These are phyloP conservation scores for Skeletonema marinoi DNA, from an alignment of 108 stramenopile species.

Conservation along the genomic window DNA sequence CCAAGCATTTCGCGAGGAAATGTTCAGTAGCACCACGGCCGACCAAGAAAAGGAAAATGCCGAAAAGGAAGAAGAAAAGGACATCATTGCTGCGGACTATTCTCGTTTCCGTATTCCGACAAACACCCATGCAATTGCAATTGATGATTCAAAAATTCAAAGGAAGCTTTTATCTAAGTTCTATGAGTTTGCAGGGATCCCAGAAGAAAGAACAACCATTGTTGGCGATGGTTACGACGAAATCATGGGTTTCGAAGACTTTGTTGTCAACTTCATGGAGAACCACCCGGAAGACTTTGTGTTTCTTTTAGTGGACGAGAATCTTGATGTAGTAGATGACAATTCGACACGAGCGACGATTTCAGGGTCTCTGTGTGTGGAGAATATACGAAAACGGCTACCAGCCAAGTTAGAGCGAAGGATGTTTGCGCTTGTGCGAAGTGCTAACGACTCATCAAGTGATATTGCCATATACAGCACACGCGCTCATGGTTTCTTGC, in stretches of 20 bases:
- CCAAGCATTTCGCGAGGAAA: conserved; percentile 18
- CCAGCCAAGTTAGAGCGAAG: conserved; percentile 19
- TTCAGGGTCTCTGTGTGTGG: conserved; percentile 46
- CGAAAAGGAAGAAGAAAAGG: background rate
- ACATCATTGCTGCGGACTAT: background rate
- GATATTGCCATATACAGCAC: conserved; percentile 46
- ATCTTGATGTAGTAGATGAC: conserved; percentile 43
- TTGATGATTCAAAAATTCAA: conserved; percentile 73
- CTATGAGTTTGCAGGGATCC: conserved; percentile 45
- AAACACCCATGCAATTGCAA: conserved; percentile 50
- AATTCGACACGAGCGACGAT: conserved; percentile 2
- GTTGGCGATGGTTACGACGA: conserved; percentile 43
- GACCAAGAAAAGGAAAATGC: background rate
- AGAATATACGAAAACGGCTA: conserved; percentile 24
- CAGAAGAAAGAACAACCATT: conserved; percentile 10
- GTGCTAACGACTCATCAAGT: conserved; percentile 50
- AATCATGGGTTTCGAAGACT: conserved; percentile 35
- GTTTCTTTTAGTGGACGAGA: conserved; percentile 57
- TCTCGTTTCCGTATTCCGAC: conserved; percentile 48
- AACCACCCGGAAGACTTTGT: conserved; percentile 36
- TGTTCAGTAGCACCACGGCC: background rate
- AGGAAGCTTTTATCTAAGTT: conserved; percentile 56
- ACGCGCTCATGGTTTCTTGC: conserved; percentile 49
- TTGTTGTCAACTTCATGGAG: conserved; percentile 25
- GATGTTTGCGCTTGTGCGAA: conserved; percentile 49